These are phyloP conservation scores for Pelargonium fulgidum DNA, from an alignment of 441 rosid genomes.

Conservation along the genomic window DNA sequence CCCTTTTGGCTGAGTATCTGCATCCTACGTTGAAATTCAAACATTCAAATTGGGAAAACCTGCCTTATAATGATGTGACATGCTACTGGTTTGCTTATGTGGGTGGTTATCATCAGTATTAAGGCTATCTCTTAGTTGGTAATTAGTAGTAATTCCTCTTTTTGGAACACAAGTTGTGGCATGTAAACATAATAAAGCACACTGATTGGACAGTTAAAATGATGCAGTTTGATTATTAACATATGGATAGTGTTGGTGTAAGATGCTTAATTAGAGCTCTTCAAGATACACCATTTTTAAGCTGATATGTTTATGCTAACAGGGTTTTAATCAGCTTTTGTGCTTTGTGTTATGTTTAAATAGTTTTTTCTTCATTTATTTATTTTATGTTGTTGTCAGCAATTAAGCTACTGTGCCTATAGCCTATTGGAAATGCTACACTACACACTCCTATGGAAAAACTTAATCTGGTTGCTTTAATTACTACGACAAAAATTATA, in stretches of 20 bases:
- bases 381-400: background rate
- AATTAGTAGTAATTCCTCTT: background rate
- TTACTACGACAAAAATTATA: background rate
- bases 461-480: background rate
- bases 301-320: background rate
- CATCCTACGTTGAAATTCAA: background rate
- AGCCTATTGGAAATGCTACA: background rate
- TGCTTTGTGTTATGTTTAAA: background rate
- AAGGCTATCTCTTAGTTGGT: background rate
- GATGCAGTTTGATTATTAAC: background rate
- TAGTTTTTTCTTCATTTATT: slow-evolving; percentile 3
- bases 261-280: background rate
- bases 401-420: slow-evolving; percentile 5
- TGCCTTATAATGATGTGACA: background rate
- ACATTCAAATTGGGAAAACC: background rate
- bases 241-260: background rate
- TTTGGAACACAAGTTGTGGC: background rate
- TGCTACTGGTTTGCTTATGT: background rate
- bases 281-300: background rate
- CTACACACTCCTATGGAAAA: background rate
- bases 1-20: background rate
- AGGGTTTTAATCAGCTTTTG: background rate
- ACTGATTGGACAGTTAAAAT: background rate
- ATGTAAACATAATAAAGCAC: background rate
- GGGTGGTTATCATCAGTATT: background rate